phyloP scores from a whole-genome alignment of 768 basidiomycete species.

The Neoboletus subvelutipes region DNA sequence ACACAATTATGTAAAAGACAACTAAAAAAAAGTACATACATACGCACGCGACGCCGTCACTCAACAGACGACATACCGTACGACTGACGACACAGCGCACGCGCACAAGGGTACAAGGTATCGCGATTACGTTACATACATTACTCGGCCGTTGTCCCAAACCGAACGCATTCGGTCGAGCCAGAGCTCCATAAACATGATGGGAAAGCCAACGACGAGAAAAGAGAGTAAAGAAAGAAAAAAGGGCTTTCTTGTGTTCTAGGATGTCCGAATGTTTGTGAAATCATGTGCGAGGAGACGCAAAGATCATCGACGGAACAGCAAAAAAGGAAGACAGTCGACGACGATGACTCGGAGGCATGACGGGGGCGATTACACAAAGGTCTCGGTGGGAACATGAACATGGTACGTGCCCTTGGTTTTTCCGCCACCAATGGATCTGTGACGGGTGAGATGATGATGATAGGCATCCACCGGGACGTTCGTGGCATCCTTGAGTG shows the following conservation, averaged over 20 bases:
- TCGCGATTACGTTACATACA: constrained; percentile 25
- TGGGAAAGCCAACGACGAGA: neutral
- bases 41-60: constrained; percentile 6
- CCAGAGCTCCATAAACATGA: constrained; percentile 13
- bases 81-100: neutral
- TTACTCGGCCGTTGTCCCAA: neutral
- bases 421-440: constrained; percentile 16
- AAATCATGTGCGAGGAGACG: neutral
- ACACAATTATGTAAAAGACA: neutral
- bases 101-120: constrained; percentile 17
- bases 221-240: neutral
- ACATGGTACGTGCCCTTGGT: constrained; percentile 11
- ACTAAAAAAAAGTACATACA: neutral
- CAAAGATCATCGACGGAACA: neutral
- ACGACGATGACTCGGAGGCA: neutral
- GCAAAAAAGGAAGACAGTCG: neutral
- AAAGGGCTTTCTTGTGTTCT: constrained; percentile 13
- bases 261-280: constrained; percentile 12
- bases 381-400: constrained; percentile 13
- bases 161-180: constrained; percentile 7
- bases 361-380: constrained; percentile 5
- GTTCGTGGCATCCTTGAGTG: constrained; percentile 33
- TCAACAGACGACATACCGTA: neutral
- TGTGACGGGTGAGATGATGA: constrained; percentile 22
- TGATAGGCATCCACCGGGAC: constrained; percentile 18